Evolutionary conservation across 208 protist genomes (phyloP).

Genomic region (Angomonas ambiguus): DNA sequence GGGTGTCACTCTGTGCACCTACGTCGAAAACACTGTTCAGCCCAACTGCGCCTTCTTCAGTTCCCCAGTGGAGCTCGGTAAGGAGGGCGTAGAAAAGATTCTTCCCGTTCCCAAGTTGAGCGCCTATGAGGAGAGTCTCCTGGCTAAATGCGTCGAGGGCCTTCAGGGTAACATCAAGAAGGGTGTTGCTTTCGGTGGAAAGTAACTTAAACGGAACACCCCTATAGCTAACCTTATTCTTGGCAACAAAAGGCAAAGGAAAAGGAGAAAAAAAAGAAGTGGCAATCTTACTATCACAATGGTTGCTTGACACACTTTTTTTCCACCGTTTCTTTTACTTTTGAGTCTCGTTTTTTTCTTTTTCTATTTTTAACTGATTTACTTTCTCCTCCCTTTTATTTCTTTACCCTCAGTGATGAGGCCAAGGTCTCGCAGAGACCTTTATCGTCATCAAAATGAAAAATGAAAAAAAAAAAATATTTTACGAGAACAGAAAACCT

Average conservation of each 20-base stretch:
- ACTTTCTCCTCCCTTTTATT: too few relatives aligned
- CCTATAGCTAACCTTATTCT: too few relatives aligned
- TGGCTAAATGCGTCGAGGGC: slow-evolving; percentile 73
- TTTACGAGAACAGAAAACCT: neutral
- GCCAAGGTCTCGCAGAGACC: too few relatives aligned
- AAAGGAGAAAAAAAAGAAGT: too few relatives aligned
- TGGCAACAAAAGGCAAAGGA: too few relatives aligned
- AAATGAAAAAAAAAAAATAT: neutral
- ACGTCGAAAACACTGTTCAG: slow-evolving; percentile 49
- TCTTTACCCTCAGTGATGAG: too few relatives aligned
- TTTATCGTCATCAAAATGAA: neutral
- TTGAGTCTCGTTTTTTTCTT: too few relatives aligned
- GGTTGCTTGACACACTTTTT: too few relatives aligned
- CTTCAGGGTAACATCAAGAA: slow-evolving; percentile 8
- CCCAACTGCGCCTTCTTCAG: slow-evolving; percentile 70
- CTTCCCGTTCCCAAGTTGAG: slow-evolving; percentile 56
- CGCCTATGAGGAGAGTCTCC: slow-evolving; percentile 51
- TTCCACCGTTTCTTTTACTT: too few relatives aligned
- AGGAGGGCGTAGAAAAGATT: slow-evolving; percentile 59
- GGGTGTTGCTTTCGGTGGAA: slow-evolving; percentile 37
- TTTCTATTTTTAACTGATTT: too few relatives aligned
- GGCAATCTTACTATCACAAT: too few relatives aligned
- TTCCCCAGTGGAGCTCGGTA: slow-evolving; percentile 78
- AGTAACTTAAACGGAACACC: too few relatives aligned
- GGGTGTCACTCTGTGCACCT: slow-evolving; percentile 64